Evolutionary conservation across 345 rosid species (phyloP).

Genomic region (Rhodomyrtus tomentosa): DNA sequence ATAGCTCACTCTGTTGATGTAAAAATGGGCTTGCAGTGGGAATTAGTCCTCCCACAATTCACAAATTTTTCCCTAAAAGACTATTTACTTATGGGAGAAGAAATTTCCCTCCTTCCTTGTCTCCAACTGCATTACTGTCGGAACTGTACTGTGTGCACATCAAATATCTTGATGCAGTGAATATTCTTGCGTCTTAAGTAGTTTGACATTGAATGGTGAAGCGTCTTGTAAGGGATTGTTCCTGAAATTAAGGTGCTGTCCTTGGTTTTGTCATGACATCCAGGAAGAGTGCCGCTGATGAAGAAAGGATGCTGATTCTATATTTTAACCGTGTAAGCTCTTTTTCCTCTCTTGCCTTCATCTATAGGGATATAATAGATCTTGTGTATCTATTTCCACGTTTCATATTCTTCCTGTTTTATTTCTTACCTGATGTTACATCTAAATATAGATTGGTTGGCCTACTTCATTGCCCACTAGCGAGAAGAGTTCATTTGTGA

Average conservation of each 20-base stretch:
- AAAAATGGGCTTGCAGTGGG: no score
- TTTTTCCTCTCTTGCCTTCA: neutral
- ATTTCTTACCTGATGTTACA: neutral
- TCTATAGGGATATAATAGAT: neutral
- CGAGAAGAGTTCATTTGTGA: conserved; percentile 61
- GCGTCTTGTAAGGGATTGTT: neutral
- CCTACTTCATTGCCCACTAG: conserved; percentile 86
- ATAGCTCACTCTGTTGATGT: no score
- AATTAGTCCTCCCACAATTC: no score
- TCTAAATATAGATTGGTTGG: conserved; percentile 66
- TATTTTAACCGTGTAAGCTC: conserved; percentile 62
- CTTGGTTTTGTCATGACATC: conserved; percentile 1
- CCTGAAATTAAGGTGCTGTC: neutral
- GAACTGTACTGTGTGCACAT: neutral
- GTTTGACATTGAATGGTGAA: neutral
- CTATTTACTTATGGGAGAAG: no score
- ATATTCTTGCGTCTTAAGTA: neutral
- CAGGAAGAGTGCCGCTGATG: conserved; percentile 84
- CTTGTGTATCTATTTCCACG: neutral
- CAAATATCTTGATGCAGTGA: neutral
- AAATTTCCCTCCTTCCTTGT: neutral
- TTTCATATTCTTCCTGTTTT: neutral
- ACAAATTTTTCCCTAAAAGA: no score
- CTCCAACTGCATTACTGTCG: neutral
- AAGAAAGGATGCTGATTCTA: conserved; percentile 76